Evolutionary conservation across 192 early-diverging fungal genomes (phyloP).

Genomic region (Helicostylum pulchrum): DNA sequence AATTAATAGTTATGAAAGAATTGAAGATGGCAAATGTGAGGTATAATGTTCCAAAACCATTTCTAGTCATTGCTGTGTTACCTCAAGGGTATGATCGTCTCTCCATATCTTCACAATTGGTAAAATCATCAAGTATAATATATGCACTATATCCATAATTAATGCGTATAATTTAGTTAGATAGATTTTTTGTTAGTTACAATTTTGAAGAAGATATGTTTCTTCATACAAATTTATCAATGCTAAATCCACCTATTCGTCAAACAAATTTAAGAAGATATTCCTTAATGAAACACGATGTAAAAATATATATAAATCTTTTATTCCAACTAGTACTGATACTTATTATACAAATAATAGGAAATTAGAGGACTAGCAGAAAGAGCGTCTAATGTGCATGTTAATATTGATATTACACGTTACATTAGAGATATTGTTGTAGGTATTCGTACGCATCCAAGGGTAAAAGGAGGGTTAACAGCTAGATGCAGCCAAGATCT

Average conservation of each 20-base stretch:
- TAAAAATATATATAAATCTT: background rate
- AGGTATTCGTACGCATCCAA: constrained; percentile 52
- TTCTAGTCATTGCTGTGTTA: constrained; percentile 25
- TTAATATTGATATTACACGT: constrained; percentile 50
- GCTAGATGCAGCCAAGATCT: constrained; percentile 51
- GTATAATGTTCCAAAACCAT: constrained; percentile 29
- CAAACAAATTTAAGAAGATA: background rate
- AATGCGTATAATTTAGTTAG: constrained; percentile 13
- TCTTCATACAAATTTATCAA: background rate
- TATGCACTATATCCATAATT: background rate
- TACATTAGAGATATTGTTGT: constrained; percentile 60
- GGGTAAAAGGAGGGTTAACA: constrained; percentile 52
- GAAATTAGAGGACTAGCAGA: constrained; percentile 48
- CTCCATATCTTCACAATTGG: constrained; percentile 25
- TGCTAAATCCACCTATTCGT: background rate
- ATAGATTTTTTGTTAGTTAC: constrained; percentile 33
- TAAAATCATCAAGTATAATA: background rate
- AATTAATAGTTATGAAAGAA: constrained; percentile 32
- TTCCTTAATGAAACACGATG: constrained; percentile 17
- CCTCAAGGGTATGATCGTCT: constrained; percentile 16
- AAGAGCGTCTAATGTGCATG: constrained; percentile 38
- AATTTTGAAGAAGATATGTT: constrained; percentile 26
- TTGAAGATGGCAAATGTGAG: constrained; percentile 18
- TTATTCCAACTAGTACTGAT: background rate
- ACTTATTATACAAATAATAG: constrained; percentile 22